Conservation (phyloP, 257 asterid species). For the Coffea canephora region DNA sequence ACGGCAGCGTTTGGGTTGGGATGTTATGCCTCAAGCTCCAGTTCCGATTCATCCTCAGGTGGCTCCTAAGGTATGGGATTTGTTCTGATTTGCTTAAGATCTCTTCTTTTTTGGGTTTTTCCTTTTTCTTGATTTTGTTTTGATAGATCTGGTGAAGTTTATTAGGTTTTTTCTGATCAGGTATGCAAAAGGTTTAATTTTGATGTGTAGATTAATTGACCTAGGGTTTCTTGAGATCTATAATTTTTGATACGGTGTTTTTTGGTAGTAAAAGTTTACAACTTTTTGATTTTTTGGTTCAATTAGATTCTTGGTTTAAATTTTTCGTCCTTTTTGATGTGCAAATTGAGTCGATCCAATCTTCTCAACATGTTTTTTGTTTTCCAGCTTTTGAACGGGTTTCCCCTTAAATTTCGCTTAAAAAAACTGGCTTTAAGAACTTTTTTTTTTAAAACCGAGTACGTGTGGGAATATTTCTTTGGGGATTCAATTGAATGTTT, state of each 20-base stretch:
- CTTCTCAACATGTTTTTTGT: neutral
- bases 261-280: neutral
- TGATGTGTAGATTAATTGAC: neutral
- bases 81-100: constrained; percentile 13
- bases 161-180: constrained; percentile 25
- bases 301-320: neutral
- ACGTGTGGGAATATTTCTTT: neutral
- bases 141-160: constrained; percentile 46
- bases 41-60: constrained; percentile 8
- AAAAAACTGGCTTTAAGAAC: neutral
- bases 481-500: neutral
- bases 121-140: constrained; percentile 21
- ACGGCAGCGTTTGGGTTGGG: constrained; percentile 91
- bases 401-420: neutral
- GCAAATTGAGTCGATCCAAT: neutral
- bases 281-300: neutral
- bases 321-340: neutral
- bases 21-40: constrained; percentile 54
- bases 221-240: neutral
- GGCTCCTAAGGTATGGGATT: constrained; percentile 57
- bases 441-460: neutral
- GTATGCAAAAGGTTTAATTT: constrained; percentile 25
- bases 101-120: neutral
- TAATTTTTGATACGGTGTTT: neutral
- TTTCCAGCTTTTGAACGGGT: neutral